A percentile compares a stretch with the other conserved stretches of the same genome.
Evolutionary conservation across 2,329 filamentous ascomycete genomes (phyloP).

Genomic region (Lachnellula arida): DNA sequence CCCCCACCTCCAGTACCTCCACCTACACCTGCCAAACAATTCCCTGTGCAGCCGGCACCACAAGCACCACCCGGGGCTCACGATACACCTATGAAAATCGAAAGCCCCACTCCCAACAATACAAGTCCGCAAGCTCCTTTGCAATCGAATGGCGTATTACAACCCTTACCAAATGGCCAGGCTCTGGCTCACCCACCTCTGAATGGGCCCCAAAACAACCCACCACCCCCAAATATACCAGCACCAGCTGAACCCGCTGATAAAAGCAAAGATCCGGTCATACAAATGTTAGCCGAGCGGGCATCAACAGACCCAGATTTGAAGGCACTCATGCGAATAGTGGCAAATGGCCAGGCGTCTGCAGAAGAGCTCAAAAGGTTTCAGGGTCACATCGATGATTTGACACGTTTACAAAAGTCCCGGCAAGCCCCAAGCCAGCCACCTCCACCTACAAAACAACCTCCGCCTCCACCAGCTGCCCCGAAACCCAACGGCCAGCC

Average conservation of each 20-base stretch:
- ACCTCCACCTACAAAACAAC: constrained; percentile 17
- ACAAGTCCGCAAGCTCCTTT: constrained; percentile 3
- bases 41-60: constrained; percentile 27
- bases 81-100: constrained; percentile 17
- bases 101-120: constrained; percentile 9
- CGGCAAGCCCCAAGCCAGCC: constrained; percentile 46
- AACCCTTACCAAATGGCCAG: constrained; percentile 1
- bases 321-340: constrained; percentile 76
- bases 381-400: constrained; percentile 74
- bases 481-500: constrained; percentile 10
- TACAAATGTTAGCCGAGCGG: constrained; percentile 70
- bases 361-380: constrained; percentile 69
- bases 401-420: constrained; percentile 61
- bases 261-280: constrained; percentile 65
- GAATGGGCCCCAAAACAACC: constrained; percentile 7
- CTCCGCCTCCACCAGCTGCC: constrained; percentile 15
- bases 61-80: constrained; percentile 18
- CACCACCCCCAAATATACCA: constrained; percentile 7
- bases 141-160: constrained; percentile 2
- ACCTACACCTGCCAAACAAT: constrained; percentile 28
- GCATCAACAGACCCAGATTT: constrained; percentile 69
- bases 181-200: background rate
- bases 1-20: constrained; percentile 39
- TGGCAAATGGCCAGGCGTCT: constrained; percentile 69
- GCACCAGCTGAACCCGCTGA: constrained; percentile 22